phyloP scores from a whole-genome alignment of 768 basidiomycete genomes.

The Leccinum disarticulatum region DNA sequence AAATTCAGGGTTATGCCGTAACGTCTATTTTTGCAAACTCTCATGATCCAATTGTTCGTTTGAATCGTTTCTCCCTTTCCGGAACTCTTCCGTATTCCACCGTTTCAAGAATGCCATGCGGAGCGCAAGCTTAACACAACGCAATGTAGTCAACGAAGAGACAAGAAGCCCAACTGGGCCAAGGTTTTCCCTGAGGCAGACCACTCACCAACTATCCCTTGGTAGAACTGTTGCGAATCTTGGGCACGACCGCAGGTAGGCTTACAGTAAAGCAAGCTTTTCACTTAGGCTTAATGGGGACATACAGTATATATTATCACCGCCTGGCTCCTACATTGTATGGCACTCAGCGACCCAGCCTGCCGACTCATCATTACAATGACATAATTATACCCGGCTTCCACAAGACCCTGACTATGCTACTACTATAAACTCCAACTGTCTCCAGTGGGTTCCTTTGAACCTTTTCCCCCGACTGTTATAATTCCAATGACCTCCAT shows the following conservation, averaged over 20 bases:
- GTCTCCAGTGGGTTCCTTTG: slow-evolving; percentile 1
- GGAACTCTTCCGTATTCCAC: too few relatives aligned
- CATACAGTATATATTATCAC: neutral
- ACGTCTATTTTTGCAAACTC: too few relatives aligned
- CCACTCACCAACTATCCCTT: too few relatives aligned
- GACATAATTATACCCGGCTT: neutral
- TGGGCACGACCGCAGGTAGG: neutral
- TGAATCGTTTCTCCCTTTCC: too few relatives aligned
- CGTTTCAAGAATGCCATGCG: neutral
- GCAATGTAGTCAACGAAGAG: neutral
- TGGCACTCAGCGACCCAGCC: neutral
- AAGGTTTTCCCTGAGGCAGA: too few relatives aligned
- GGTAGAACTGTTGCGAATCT: too few relatives aligned
- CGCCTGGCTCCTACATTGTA: too few relatives aligned
- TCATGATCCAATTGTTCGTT: too few relatives aligned
- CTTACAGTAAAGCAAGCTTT: neutral
- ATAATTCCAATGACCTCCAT: slow-evolving; percentile 17
- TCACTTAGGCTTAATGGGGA: neutral
- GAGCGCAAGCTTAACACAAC: neutral
- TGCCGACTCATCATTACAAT: neutral
- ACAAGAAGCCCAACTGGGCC: neutral
- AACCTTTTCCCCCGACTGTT: neutral
- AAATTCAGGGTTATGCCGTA: too few relatives aligned
- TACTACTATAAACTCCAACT: neutral
- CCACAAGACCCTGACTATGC: too few relatives aligned